Base-by-base conservation (phyloP, 345 rosid genomes). In the Gossypium ekmanianum region DNA sequence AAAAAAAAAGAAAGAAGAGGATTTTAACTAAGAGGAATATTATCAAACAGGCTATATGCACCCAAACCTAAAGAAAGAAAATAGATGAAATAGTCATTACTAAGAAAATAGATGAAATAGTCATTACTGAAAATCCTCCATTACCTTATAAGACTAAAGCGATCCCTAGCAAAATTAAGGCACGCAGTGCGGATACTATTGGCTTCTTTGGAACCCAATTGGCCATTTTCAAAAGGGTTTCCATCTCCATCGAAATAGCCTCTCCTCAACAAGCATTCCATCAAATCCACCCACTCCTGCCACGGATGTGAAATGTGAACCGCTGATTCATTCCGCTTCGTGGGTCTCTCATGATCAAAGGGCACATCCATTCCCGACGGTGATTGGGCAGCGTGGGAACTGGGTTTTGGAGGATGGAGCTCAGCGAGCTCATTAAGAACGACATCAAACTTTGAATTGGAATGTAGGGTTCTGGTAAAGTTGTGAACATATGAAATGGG, bases 241-340 rank as follows among this genome's bases (percentile, higher is more conserved):
- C 73, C 77, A 58, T 11, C 81, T 55, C 77, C 87, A 22, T 66
- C 88, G 11, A 90, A 89, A 79, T 91, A 91, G 11, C 90, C 92
- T 80, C 78, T 83, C 74, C 79, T 89, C 78, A 76, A 56, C 72
- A 91, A 78, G 80, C 83, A 74, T 26, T 84, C 88, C 89, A 92
- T 89, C 77, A 94, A 80, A 72, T 81, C 83, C 68, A 86, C 81
- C 98, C 97, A 94, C 70, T 94, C 94, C 16, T 88, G 92, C 97
- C 94, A 94, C 14, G 91, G 89, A 75, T 88, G 93, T 10, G 91
- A 83, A 79, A 87, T 83, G 79, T 72, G 81, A 45, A 80, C 75
- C 22, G 22, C 43, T 5, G 77, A 68, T 70, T 59, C 86, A 24
- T 61, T 71, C 56, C 10, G 69, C n/a, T 62, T 29, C 13, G 14